These are phyloP conservation scores for Apostasia ramifera DNA, from an alignment of 106 monocot species.

Conservation along the genomic window DNA sequence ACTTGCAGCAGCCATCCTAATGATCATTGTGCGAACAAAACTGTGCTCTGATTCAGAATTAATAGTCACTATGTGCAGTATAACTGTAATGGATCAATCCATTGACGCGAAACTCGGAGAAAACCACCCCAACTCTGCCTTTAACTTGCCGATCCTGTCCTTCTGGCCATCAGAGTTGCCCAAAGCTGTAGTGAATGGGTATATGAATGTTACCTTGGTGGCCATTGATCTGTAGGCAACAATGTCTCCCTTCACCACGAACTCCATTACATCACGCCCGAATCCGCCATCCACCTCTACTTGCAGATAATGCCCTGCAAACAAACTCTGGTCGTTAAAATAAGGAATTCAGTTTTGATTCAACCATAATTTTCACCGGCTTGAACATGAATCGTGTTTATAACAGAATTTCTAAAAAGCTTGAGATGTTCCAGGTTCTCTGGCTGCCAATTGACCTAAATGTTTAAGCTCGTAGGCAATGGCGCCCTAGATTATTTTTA, in stretches of 20 bases:
- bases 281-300: constrained; percentile 85
- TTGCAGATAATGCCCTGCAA: constrained; percentile 66
- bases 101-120: constrained; percentile 68
- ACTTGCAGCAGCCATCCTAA: too few species aligned
- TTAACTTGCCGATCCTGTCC: constrained; percentile 56
- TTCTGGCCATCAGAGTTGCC: constrained; percentile 79
- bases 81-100: constrained; percentile 13
- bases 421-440: too few species aligned
- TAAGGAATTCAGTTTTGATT: too few species aligned
- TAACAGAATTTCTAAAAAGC: too few species aligned
- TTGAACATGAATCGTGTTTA: too few species aligned
- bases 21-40: too few species aligned
- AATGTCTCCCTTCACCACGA: constrained; percentile 64
- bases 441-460: too few species aligned
- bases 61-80: too few species aligned
- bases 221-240: constrained; percentile 76
- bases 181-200: constrained; percentile 89
- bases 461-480: too few species aligned
- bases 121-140: constrained; percentile 72
- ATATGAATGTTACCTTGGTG: constrained; percentile 79
- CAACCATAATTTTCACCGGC: too few species aligned
- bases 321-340: background rate
- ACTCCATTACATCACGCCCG: constrained; percentile 77
- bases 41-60: too few species aligned
- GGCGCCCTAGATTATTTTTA: too few species aligned